Evolutionary conservation across 345 rosid genomes (phyloP).

Genomic region (Camelina hispida): DNA sequence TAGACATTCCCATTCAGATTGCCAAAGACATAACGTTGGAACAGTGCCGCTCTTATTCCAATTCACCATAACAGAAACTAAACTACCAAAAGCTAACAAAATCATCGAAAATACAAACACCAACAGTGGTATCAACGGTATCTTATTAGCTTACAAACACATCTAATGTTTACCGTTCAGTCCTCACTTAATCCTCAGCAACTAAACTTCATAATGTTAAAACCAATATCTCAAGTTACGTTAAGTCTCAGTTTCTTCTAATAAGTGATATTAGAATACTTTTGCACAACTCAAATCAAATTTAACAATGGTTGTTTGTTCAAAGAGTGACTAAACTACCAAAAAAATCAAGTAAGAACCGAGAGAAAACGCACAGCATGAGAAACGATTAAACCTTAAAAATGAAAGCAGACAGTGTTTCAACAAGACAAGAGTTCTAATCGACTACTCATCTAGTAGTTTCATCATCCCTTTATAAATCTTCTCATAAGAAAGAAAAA

Average conservation of each 20-base stretch:
- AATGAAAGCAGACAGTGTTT: neutral
- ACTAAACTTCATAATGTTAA: neutral
- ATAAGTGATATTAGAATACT: neutral
- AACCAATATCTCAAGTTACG: neutral
- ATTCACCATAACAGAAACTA: no score
- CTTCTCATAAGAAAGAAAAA: neutral
- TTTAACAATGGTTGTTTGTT: no score
- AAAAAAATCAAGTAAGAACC: slow-evolving; percentile 1
- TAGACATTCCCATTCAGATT: no score
- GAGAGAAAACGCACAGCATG: neutral
- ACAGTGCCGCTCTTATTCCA: no score
- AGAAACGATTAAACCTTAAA: neutral
- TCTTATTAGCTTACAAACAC: no score
- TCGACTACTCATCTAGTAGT: neutral
- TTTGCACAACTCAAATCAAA: no score
- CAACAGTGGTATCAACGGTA: no score
- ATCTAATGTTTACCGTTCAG: neutral
- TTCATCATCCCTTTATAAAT: slow-evolving; percentile 4
- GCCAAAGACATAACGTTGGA: no score
- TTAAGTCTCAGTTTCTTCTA: neutral
- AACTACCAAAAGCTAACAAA: no score
- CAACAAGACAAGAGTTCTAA: neutral
- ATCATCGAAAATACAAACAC: no score
- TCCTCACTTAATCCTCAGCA: neutral
- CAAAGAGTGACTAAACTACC: neutral